These are phyloP conservation scores for Ophiostoma perfectum DNA, from an alignment of 2,329 filamentous ascomycete genomes.

Conservation along the genomic window DNA sequence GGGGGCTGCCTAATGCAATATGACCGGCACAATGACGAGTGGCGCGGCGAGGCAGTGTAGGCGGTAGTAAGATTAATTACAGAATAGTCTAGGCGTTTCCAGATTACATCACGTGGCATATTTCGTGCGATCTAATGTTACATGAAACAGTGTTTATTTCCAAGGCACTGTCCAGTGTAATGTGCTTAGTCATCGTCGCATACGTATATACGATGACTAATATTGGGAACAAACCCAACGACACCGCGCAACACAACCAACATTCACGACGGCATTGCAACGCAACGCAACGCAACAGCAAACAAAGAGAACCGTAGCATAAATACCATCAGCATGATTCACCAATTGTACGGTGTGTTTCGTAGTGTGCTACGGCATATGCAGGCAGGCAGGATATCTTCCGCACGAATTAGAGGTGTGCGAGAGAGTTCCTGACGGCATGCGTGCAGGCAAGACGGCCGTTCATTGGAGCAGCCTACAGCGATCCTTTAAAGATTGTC, in stretches of 20 bases:
- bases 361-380: constrained; percentile 10
- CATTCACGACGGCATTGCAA: not conserved
- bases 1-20: constrained; percentile 8
- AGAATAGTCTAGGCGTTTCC: constrained; percentile 4
- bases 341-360: not conserved
- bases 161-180: no score
- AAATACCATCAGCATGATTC: not conserved
- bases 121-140: not conserved
- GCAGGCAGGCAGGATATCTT: constrained; percentile 1
- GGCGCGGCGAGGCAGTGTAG: constrained; percentile 17
- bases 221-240: no score
- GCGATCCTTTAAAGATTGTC: not conserved
- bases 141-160: not conserved
- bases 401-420: constrained; percentile 2
- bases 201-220: not conserved
- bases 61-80: not conserved
- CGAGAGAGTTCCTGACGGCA: not conserved
- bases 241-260: not conserved
- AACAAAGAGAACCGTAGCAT: not conserved
- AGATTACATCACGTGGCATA: constrained; percentile 10
- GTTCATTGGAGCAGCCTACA: constrained; percentile 13
- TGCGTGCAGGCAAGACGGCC: constrained; percentile 15
- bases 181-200: no score
- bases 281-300: not conserved
- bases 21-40: constrained; percentile 21